These are phyloP conservation scores for Fagus sylvatica DNA, from an alignment of 306 rosid genomes.

Conservation along the genomic window DNA sequence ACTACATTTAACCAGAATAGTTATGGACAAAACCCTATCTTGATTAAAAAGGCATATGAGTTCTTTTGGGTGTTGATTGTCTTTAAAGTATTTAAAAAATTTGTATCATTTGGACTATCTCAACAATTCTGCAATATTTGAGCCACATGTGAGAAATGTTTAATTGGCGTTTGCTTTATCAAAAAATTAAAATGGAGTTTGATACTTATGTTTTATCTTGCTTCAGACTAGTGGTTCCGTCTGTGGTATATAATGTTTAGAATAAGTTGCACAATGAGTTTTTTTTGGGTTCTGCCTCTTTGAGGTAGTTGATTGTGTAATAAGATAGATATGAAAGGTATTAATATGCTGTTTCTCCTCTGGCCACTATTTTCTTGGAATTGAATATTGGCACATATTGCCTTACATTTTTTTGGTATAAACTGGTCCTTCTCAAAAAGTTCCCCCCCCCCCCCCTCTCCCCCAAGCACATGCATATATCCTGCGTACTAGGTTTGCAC, in stretches of 20 bases:
- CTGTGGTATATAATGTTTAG: neutral
- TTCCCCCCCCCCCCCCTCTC: no score
- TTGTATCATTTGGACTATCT: neutral
- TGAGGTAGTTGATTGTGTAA: neutral
- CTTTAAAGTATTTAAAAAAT: neutral
- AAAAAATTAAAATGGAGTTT: neutral
- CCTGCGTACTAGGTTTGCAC: no score
- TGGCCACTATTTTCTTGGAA: neutral
- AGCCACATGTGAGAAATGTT: neutral
- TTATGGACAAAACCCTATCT: neutral
- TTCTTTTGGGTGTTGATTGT: neutral
- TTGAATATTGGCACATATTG: neutral
- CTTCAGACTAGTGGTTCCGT: neutral
- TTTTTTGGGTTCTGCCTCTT: neutral
- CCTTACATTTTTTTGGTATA: neutral
- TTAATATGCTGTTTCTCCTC: neutral
- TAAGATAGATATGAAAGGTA: neutral
- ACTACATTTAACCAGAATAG: neutral
- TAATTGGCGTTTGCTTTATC: neutral
- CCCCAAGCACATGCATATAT: no score
- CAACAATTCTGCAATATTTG: neutral
- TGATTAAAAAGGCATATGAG: neutral
- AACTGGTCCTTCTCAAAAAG: neutral
- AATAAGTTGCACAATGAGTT: neutral
- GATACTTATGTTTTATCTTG: neutral